Conservation (phyloP, 768 basidiomycete genomes). For the Xerocomellus intermedius region DNA sequence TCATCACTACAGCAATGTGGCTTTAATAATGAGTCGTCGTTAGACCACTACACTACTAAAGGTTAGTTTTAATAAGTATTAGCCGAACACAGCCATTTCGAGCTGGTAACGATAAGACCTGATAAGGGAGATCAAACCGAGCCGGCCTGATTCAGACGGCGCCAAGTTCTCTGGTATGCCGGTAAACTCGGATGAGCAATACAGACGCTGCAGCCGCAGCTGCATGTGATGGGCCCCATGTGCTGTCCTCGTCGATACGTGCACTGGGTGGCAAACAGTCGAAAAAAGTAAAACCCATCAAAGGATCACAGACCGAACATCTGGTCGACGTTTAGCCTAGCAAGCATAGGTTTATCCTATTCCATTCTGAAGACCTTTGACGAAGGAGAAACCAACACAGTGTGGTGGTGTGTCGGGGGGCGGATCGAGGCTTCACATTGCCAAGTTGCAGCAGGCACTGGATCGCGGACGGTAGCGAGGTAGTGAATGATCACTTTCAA, state of each 20-base stretch:
- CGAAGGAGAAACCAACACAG: no score
- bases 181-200: not conserved
- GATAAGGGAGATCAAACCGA: not conserved
- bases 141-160: not conserved
- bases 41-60: no score
- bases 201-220: not conserved
- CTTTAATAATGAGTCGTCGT: no score
- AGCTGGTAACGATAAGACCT: no score
- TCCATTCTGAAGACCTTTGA: not conserved
- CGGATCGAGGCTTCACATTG: not conserved
- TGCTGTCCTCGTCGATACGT: not conserved
- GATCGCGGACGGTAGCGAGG: not conserved
- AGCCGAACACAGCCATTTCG: no score
- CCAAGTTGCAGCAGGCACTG: not conserved
- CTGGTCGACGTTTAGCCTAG: not conserved
- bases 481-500: not conserved
- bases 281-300: not conserved
- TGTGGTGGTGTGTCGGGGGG: not conserved
- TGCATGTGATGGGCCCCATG: not conserved
- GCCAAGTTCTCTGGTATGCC: not conserved
- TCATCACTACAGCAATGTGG: no score
- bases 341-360: not conserved
- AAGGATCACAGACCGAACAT: not conserved
- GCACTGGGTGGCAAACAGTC: not conserved
- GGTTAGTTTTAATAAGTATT: no score